Evolutionary conservation across 495 filamentous ascomycete species (phyloP).

Genomic region (Trypethelium eluteriae): DNA sequence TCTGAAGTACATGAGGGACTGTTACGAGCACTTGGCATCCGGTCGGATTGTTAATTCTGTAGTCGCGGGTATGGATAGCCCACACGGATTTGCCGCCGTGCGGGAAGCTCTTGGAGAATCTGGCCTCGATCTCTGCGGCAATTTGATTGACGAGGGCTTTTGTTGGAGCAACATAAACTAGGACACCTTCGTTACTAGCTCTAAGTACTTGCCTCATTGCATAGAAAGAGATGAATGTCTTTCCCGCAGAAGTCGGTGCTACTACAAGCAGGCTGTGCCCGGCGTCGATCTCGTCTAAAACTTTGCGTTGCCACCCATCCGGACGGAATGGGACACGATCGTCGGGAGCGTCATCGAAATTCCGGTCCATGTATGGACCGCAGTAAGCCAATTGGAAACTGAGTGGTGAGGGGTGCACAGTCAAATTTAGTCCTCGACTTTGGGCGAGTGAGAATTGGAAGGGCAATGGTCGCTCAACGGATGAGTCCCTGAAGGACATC

Average conservation of each 20-base stretch:
- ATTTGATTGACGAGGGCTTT: slow-evolving; percentile 82
- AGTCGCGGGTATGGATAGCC: slow-evolving; percentile 71
- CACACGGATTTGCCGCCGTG: slow-evolving; percentile 58
- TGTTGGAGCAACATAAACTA: slow-evolving; percentile 74
- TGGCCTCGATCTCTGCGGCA: slow-evolving; percentile 61
- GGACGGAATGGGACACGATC: slow-evolving; percentile 60
- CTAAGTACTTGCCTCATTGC: slow-evolving; percentile 69
- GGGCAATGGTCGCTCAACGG: slow-evolving; percentile 32
- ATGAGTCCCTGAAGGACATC: slow-evolving; percentile 16
- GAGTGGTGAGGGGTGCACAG: slow-evolving; percentile 28
- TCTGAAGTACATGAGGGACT: slow-evolving; percentile 69
- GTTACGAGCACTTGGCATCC: slow-evolving; percentile 71
- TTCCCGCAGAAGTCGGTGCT: slow-evolving; percentile 66
- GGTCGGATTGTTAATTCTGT: slow-evolving; percentile 59
- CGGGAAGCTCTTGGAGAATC: slow-evolving; percentile 57
- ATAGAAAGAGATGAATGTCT: slow-evolving; percentile 61
- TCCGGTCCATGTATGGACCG: slow-evolving; percentile 67
- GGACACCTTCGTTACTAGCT: slow-evolving; percentile 55
- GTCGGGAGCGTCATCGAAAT: slow-evolving; percentile 60
- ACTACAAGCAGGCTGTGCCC: slow-evolving; percentile 64
- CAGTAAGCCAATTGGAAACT: slow-evolving; percentile 61
- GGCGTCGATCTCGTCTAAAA: slow-evolving; percentile 64
- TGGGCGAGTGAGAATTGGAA: slow-evolving; percentile 34
- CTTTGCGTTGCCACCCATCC: slow-evolving; percentile 67
- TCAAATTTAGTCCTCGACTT: slow-evolving; percentile 17